Evolutionary conservation across 768 basidiomycete species (phyloP).

Genomic region (Sporobolomyces pararoseus): DNA sequence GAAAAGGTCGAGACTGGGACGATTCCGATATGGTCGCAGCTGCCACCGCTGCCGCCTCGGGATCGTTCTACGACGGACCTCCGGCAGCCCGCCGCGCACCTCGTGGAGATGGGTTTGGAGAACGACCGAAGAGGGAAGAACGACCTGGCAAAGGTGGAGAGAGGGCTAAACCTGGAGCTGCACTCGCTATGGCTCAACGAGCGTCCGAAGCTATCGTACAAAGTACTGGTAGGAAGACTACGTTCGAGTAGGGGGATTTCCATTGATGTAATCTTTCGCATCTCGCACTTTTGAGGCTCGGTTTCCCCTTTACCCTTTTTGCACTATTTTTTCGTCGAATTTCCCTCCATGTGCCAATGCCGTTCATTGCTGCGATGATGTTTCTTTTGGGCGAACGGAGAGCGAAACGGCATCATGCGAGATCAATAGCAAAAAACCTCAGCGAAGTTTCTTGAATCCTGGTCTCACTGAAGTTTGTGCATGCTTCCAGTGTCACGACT

Average conservation of each 20-base stretch:
- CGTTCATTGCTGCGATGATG: no score
- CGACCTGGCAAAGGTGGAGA: conserved; percentile 50
- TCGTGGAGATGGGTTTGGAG: conserved; percentile 21
- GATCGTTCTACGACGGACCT: conserved; percentile 7
- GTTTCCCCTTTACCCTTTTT: no score
- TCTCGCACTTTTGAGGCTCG: no score
- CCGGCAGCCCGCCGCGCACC: conserved; percentile 15
- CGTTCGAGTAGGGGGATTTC: conserved; percentile 52
- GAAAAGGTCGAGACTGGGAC: conserved; percentile 30
- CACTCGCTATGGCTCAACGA: conserved; percentile 52
- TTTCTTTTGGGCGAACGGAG: no score
- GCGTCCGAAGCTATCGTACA: conserved; percentile 52
- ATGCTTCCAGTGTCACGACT: conserved; percentile 15
- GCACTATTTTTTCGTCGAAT: background rate
- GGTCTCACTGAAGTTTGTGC: background rate
- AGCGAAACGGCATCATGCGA: no score
- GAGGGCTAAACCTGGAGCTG: conserved; percentile 51
- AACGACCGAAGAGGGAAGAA: conserved; percentile 15
- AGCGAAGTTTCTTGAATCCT: background rate
- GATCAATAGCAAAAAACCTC: background rate
- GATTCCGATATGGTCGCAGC: conserved; percentile 18
- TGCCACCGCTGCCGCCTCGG: background rate
- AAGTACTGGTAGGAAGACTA: conserved; percentile 50
- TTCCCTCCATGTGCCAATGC: no score
- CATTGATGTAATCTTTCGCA: background rate